phyloP scores from a whole-genome alignment of 768 basidiomycete species.

The Suillus ampliporus region DNA sequence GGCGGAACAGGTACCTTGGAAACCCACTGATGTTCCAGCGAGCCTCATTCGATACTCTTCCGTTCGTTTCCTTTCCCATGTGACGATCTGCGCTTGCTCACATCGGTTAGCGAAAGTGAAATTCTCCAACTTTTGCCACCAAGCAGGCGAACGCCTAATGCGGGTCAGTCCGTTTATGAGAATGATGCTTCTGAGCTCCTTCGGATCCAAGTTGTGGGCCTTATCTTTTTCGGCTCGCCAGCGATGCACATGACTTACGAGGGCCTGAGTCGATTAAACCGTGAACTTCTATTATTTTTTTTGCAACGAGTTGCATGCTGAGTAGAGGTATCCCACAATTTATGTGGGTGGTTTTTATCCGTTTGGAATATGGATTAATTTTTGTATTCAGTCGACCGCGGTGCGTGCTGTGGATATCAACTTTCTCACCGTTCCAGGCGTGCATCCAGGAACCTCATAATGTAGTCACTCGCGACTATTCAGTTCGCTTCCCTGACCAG shows the following conservation, averaged over 20 bases:
- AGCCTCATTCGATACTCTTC: background rate
- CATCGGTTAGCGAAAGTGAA: background rate
- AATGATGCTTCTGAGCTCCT: background rate
- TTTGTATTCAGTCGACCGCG: background rate
- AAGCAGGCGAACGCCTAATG: background rate
- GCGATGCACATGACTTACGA: background rate
- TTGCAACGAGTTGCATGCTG: background rate
- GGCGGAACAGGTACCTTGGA: conserved; percentile 5
- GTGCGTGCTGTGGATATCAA: too few species aligned
- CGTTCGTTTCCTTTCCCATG: background rate
- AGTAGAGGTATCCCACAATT: background rate
- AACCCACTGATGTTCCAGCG: conserved; percentile 6
- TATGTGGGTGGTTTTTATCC: background rate
- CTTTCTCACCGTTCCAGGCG: background rate
- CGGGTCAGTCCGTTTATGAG: background rate
- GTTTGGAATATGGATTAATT: background rate
- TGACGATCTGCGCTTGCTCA: conserved; percentile 4
- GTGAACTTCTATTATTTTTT: background rate
- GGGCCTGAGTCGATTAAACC: background rate
- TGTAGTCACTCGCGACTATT: background rate
- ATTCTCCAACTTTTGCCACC: background rate
- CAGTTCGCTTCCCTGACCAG: too few species aligned
- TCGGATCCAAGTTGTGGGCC: background rate
- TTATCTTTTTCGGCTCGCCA: background rate
- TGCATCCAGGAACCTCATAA: background rate